A percentile compares a stretch with the other conserved stretches of the same genome.
Evolutionary conservation across 225 moss, liverwort and hornwort genomes (phyloP).

Genomic region (Sphagnum contortum): DNA sequence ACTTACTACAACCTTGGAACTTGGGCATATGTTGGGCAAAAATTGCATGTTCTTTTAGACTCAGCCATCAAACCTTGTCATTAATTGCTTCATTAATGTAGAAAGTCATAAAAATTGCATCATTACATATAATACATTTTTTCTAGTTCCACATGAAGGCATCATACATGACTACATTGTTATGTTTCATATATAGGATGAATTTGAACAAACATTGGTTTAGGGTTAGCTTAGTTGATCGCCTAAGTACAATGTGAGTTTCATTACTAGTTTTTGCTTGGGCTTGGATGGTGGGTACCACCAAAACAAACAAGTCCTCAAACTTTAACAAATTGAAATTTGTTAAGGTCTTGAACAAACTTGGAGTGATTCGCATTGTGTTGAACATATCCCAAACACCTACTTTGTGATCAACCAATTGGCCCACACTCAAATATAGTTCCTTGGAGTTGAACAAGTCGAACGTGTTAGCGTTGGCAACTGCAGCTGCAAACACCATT

Average conservation of each 20-base stretch:
- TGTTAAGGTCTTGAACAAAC: no score
- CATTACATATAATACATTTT: background rate
- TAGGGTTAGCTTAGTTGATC: background rate
- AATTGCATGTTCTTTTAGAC: background rate
- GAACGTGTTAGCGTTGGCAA: no score
- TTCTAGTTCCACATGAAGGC: background rate
- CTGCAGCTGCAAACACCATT: no score
- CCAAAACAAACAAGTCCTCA: no score
- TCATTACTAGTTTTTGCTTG: no score
- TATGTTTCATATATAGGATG: conserved; percentile 4
- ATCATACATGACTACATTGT: background rate
- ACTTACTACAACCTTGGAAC: conserved; percentile 1
- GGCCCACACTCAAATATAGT: no score
- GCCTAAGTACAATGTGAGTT: background rate
- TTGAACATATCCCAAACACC: no score
- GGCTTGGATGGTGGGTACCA: no score
- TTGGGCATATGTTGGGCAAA: background rate
- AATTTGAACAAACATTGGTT: background rate
- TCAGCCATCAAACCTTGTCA: conserved; percentile 2
- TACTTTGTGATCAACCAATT: no score
- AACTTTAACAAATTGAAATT: no score
- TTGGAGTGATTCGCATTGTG: no score
- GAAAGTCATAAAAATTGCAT: background rate
- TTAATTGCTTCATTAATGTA: background rate
- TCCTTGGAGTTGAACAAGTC: no score